Evolutionary conservation across 1,284 basidiomycete species (phyloP), one percentile per base, ranked within the genome.

Genomic region (Austropuccinia psidii): DNA sequence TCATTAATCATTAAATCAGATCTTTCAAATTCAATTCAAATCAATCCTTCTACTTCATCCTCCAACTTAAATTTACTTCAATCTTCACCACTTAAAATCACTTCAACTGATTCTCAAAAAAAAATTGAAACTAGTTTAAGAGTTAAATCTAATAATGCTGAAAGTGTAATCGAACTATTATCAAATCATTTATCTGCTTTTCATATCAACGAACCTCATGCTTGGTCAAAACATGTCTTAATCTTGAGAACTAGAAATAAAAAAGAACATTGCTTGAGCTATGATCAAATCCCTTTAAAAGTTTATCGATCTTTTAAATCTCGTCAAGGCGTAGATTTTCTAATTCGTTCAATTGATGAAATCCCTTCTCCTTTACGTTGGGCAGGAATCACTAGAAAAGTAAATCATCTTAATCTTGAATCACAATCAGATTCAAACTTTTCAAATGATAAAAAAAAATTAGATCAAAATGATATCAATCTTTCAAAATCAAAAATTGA

Each of bases 271-370:
- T 62, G 70, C 43, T 60, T 73, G 15, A 64, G 60, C 24, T 73
- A 73, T 31, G 70, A 64, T 50, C 45, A 64, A 41, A 64, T 73
- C 27, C 70, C 70, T 13, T 24, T 73, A 24, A 73, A 73, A 39
- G 60, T 73, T 21, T 73, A 73, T 62, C 70, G 70, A 17, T 62
- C 70, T 15, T 64, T 73, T 21, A 54, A 21, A 41, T 62, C 58
- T 6, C 58, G 70, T 13, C 49, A 73, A n/a, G 70, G 70, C 2
- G 70, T 73, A 21, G 70, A 73, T 27, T 73, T 73, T 33, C 60
- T 60, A 11, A 73, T 73, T 8, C 70, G 70, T 39, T 73, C 70
- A 17, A 64, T 73, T 24, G 70, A 73, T 1, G 70, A 73, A 39
- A 50, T 73, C 21, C 70, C 70, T 31, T 64, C 60, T 39, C 70